Evolutionary conservation across 495 filamentous ascomycete genomes (phyloP), one percentile per base, ranked within the genome.

Genomic region (Barbatosphaeria neglecta): DNA sequence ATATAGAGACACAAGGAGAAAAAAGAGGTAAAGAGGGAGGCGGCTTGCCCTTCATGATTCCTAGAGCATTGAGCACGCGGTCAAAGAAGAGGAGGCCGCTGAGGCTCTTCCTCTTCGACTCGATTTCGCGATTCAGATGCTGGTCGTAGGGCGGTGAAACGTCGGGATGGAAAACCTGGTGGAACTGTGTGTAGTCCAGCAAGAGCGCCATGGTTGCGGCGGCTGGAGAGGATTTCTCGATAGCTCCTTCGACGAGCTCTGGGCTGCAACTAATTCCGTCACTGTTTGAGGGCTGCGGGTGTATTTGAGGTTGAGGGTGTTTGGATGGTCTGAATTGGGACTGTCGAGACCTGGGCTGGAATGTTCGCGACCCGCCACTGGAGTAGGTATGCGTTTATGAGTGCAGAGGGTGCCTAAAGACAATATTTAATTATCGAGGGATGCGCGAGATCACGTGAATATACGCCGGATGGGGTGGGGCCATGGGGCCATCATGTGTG

Each of bases 1-100:
- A 25, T 18, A 22, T 13, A 16, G 37, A 8, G 4, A 42, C 38
- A 22, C 27, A 35, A 2, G 15, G 31, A 35, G 23, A 35, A 27
- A 25, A 16, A 40, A 23, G 24, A 46, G 62, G 44, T 68, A 86
- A n/a, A n/a, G n/a, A n/a, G n/a, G n/a, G n/a, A n/a, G n/a, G n/a
- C n/a, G n/a, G n/a, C n/a, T n/a, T n/a, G n/a, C 85, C 73, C 67
- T 76, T 71, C 58, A 74, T 77, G 49, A 90, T 71, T 24, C 79
- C 75, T n/a, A 87, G 66, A n/a, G 81, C 67, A 44, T 74, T 76
- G 38, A 90, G 66, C 25, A 89, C 73, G 42, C 76, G 75, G 59
- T 90, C 86, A 52, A 87, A 78, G 59, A 89, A 88, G 37, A 89
- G 72, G 41, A 75, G 68, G 50, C 81, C 79, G 46, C 80, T 77